These are phyloP conservation scores for Xerocomellus chrysenteron DNA, from an alignment of 768 basidiomycete genomes.

Conservation along the genomic window DNA sequence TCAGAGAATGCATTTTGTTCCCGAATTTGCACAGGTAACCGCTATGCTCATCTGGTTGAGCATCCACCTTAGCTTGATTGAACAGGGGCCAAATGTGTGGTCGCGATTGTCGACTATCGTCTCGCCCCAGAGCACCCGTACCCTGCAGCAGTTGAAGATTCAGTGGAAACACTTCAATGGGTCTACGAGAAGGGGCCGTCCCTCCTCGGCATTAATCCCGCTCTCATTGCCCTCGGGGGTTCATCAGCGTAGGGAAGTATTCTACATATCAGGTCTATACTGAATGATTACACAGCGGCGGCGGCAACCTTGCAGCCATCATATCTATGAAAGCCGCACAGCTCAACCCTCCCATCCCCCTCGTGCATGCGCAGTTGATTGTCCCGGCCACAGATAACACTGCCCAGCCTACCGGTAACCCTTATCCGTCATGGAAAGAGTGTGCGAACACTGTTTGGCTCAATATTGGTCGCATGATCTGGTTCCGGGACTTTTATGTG, in stretches of 20 bases:
- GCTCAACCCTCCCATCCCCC: slow-evolving; percentile 46
- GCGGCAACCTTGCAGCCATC: slow-evolving; percentile 69
- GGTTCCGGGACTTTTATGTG: slow-evolving; percentile 71
- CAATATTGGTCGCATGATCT: slow-evolving; percentile 61
- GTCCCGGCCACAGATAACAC: slow-evolving; percentile 81
- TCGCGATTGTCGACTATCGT: slow-evolving; percentile 34
- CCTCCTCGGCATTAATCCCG: slow-evolving; percentile 48
- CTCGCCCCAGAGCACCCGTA: slow-evolving; percentile 36
- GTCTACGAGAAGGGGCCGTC: slow-evolving; percentile 40
- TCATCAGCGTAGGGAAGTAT: slow-evolving; percentile 55
- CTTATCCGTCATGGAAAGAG: slow-evolving; percentile 53
- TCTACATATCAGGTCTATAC: background rate
- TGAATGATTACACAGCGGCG: slow-evolving; percentile 50
- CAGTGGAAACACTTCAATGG: slow-evolving; percentile 38
- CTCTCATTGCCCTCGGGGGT: slow-evolving; percentile 66
- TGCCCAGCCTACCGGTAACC: slow-evolving; percentile 39
- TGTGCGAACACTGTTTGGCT: slow-evolving; percentile 66
- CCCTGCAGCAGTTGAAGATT: slow-evolving; percentile 34
- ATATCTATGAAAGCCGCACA: slow-evolving; percentile 63
- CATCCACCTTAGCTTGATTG: background rate
- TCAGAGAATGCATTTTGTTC: slow-evolving; percentile 59
- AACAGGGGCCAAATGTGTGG: slow-evolving; percentile 34
- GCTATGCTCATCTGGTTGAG: background rate
- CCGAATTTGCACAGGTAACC: slow-evolving; percentile 28
- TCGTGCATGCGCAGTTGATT: slow-evolving; percentile 63